Evolutionary conservation across 176 grass and related monocot species (phyloP), one percentile per base, ranked within the genome.

Genomic region (Bolboschoenus planiculmis): DNA sequence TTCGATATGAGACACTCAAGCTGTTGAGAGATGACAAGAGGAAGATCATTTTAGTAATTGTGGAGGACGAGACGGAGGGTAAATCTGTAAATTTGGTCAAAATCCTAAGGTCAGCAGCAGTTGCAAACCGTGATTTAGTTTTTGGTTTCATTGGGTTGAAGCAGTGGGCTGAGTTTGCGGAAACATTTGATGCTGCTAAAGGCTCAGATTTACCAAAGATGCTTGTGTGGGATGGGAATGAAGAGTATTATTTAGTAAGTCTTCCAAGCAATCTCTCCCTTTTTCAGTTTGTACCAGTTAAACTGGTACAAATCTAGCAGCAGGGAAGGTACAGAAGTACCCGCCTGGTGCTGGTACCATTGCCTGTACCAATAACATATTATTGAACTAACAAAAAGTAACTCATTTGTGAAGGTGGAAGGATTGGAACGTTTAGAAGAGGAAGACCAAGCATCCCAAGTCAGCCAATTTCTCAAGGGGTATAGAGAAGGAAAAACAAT

Each of bases 181-280:
- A 89, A 67, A 81, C 87, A 84, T 99, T 95, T 70, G 87, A 95
- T 84, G 47, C 89, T 56, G 87, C 85, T 2, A 90, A 93, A 87
- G 57, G 40, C 56, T 84, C 82, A 18, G 62, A 86, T 56, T 80
- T 95, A 55, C 96, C 96, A 72, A 99, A 89, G 59, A 87, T 99
- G 57, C 36, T 95, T 51, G 77, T 95, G 40, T 99, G 96, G 96
- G 87, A 99, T 81, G 87, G 85, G 89, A 85, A 93, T 56, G 92
- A 91, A 47, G 90, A 95, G 39, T 99, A 93, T 54, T 89, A 95
- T 83, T 26, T 90, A 4, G 96, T 99, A 99, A 91, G 92, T 87
- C 73, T 8, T n/a, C 63, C 35, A 21, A 4, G 1, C 13, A 87
- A 78, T 16, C 14, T 23, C 14, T 26, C 35, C 70, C 5, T 56